Percentiles rank a stretch among this genome's conserved stretches.
phyloP scores from a whole-genome alignment of 345 rosid species.

The Eucalyptus viminalis region DNA sequence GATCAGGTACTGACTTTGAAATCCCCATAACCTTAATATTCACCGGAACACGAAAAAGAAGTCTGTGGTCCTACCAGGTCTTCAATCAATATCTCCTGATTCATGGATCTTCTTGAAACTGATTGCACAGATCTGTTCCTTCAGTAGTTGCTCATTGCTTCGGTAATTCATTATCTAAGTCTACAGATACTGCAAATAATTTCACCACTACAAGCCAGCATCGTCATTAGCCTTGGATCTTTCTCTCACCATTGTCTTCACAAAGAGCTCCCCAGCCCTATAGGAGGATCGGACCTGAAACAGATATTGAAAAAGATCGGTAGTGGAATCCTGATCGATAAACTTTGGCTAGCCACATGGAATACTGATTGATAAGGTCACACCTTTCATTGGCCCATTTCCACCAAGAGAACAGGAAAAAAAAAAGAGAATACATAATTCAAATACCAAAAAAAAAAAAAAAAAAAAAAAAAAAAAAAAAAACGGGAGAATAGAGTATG shows the following conservation, averaged over 20 bases:
- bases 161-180: neutral
- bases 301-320: neutral
- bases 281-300: slow-evolving; percentile 90
- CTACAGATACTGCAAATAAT: neutral
- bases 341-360: neutral
- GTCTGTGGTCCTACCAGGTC: neutral
- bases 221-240: slow-evolving; percentile 1
- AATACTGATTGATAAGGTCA: neutral
- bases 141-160: neutral
- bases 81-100: neutral
- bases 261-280: slow-evolving; percentile 93
- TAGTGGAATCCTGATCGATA: neutral
- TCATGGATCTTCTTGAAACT: neutral
- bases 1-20: neutral
- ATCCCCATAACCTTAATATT: neutral
- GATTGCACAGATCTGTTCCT: neutral
- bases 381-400: neutral
- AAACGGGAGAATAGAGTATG: neutral
- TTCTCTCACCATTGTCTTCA: slow-evolving; percentile 86
- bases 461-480: neutral
- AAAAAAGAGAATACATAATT: neutral
- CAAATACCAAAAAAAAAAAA: neutral
- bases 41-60: neutral
- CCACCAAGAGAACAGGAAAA: neutral
- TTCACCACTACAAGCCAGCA: neutral